Conservation (phyloP, 768 basidiomycete genomes). For the Psilocybe cubensis region DNA sequence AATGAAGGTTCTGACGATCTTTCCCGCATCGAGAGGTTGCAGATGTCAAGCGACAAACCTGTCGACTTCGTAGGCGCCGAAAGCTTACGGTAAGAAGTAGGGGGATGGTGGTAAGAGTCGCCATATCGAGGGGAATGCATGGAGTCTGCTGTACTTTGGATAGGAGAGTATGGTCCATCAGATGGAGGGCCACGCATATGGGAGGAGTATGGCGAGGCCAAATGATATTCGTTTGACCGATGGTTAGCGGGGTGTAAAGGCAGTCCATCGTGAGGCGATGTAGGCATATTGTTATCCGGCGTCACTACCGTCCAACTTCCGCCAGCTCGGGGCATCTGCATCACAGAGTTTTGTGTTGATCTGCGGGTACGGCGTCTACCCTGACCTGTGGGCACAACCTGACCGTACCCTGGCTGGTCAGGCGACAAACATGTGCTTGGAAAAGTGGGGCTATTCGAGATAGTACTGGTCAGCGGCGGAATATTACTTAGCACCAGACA, state of each 20-base stretch:
- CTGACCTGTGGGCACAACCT: conserved; percentile 67
- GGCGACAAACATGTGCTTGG: conserved; percentile 83
- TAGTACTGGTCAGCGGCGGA: conserved; percentile 4
- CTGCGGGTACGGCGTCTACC: conserved; percentile 67
- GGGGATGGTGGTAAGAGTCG: conserved; percentile 19
- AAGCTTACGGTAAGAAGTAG: conserved; percentile 27
- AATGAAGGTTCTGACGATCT: conserved; percentile 24
- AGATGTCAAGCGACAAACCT: conserved; percentile 37
- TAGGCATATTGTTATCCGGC: conserved; percentile 28
- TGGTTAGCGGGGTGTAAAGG: conserved; percentile 18
- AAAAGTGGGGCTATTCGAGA: conserved; percentile 68
- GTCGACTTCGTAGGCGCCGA: conserved; percentile 13
- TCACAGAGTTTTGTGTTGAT: conserved; percentile 42
- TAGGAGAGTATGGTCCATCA: conserved; percentile 11
- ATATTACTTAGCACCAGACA: conserved; percentile 15
- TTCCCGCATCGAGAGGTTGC: conserved; percentile 23
- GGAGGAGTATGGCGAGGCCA: conserved; percentile 27
- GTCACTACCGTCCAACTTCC: conserved; percentile 54
- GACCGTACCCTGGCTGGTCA: conserved; percentile 86
- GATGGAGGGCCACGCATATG: conserved; percentile 14
- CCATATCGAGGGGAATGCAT: conserved; percentile 1
- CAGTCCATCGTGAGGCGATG: conserved; percentile 10
- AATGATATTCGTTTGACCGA: conserved; percentile 21
- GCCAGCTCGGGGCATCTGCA: conserved; percentile 30
- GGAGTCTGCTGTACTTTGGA: not conserved